Percentiles rank a stretch among this genome's conserved stretches.
phyloP scores from a whole-genome alignment of 768 basidiomycete genomes.

The Lactarius trivialis region DNA sequence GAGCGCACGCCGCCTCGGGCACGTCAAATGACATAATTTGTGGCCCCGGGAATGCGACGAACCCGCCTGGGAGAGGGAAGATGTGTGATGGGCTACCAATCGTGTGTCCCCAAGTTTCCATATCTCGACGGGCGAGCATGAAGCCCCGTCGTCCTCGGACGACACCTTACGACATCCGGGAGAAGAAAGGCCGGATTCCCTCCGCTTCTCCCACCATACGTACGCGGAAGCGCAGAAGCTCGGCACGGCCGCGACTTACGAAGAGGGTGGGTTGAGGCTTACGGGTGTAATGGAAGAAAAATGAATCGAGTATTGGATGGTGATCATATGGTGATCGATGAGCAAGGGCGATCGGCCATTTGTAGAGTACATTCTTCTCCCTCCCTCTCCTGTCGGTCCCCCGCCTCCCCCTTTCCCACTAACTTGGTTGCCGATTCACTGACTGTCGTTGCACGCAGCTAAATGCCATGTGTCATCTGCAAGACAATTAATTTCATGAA shows the following conservation, averaged over 20 bases:
- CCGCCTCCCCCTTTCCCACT: not conserved
- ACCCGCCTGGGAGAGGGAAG: constrained; percentile 2
- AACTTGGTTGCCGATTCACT: not conserved
- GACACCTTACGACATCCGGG: constrained; percentile 15
- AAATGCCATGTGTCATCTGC: not conserved
- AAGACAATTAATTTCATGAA: not conserved
- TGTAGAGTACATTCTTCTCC: not conserved
- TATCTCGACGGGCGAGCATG: constrained; percentile 3
- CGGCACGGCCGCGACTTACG: not conserved
- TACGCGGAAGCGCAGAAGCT: constrained; percentile 6
- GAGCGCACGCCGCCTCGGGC: not conserved
- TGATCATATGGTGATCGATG: not conserved
- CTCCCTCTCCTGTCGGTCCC: not conserved
- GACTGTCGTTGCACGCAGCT: not conserved
- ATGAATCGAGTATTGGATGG: not conserved
- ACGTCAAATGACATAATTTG: constrained; percentile 17
- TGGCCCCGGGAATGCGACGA: not conserved
- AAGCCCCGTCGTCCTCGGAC: constrained; percentile 20
- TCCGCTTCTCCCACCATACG: not conserved
- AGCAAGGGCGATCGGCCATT: not conserved
- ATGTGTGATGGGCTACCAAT: constrained; percentile 14
- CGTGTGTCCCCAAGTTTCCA: constrained; percentile 16
- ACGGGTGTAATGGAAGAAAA: not conserved
- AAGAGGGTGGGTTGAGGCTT: not conserved
- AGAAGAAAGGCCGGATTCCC: constrained; percentile 13